Evolutionary conservation across 83 land plant species (phyloP).

Genomic region (Diphasiastrum complanatum): DNA sequence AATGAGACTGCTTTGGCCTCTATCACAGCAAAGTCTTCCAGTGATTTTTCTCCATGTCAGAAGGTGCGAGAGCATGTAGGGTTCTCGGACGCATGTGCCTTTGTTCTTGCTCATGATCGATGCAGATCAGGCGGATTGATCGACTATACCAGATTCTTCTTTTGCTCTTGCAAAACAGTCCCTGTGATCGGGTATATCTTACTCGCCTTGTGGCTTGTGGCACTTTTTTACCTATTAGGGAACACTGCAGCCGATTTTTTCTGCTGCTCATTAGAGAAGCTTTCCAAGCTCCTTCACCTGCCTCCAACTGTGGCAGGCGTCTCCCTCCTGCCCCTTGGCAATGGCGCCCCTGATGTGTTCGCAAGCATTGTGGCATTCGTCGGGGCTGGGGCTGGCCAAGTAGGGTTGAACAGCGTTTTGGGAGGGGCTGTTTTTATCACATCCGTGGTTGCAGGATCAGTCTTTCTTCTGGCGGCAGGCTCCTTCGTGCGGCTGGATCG

Average conservation of each 20-base stretch:
- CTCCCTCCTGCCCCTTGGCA: constrained; percentile 71
- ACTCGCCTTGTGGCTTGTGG: constrained; percentile 45
- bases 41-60: constrained; percentile 13
- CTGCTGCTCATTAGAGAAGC: constrained; percentile 54
- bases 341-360: constrained; percentile 78
- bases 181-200: constrained; percentile 31
- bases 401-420: constrained; percentile 26
- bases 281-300: constrained; percentile 49
- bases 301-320: constrained; percentile 78
- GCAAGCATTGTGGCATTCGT: constrained; percentile 64
- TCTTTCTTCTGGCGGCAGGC: constrained; percentile 15
- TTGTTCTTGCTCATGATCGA: constrained; percentile 10
- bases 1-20: no score
- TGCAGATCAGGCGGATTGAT: constrained; percentile 48
- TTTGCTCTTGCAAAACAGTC: constrained; percentile 35
- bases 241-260: constrained; percentile 65
- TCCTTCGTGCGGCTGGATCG: constrained; percentile 12
- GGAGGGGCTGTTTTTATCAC: constrained; percentile 30
- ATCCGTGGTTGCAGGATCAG: constrained; percentile 27
- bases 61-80: constrained; percentile 16
- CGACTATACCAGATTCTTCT: constrained; percentile 49
- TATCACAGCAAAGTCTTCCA: no score
- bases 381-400: constrained; percentile 11
- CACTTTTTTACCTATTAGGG: constrained; percentile 62
- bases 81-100: constrained; percentile 23